Evolutionary conservation across 108 stramenopile species (phyloP).

Genomic region (Aurantiochytrium sp.): DNA sequence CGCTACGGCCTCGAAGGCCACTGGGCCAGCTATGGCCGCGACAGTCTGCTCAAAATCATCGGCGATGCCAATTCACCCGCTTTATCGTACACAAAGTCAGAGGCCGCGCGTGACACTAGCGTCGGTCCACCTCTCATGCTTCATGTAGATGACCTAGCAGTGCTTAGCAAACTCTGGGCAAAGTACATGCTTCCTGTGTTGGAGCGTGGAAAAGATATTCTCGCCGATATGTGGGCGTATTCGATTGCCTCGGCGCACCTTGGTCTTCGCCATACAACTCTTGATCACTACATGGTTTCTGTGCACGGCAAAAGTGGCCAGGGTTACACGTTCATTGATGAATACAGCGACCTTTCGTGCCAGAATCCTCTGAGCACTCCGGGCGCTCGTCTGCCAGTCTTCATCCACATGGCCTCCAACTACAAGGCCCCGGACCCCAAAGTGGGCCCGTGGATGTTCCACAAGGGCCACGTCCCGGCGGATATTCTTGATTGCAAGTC

Average conservation of each 20-base stretch:
- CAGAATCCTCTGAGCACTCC: not conserved
- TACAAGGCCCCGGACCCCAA: not conserved
- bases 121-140: conserved; percentile 8
- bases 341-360: not conserved
- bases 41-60: not conserved
- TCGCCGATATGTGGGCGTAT: conserved; percentile 10
- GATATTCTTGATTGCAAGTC: not conserved
- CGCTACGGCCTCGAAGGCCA: not conserved
- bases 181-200: not conserved
- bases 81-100: not conserved
- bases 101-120: not conserved
- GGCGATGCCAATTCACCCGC: not conserved
- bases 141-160: not conserved
- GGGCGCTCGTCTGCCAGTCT: not conserved
- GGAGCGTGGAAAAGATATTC: not conserved
- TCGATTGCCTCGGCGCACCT: conserved; percentile 5
- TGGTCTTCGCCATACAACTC: not conserved
- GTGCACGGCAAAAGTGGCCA: not conserved
- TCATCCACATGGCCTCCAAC: conserved; percentile 10
- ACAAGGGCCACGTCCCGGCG: conserved; percentile 1
- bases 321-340: not conserved
- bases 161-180: not conserved
- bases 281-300: not conserved
- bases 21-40: not conserved
- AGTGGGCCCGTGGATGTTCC: conserved; percentile 4